These are phyloP conservation scores for Penicillium flavigenum DNA, from an alignment of 495 filamentous ascomycete species.

Conservation along the genomic window DNA sequence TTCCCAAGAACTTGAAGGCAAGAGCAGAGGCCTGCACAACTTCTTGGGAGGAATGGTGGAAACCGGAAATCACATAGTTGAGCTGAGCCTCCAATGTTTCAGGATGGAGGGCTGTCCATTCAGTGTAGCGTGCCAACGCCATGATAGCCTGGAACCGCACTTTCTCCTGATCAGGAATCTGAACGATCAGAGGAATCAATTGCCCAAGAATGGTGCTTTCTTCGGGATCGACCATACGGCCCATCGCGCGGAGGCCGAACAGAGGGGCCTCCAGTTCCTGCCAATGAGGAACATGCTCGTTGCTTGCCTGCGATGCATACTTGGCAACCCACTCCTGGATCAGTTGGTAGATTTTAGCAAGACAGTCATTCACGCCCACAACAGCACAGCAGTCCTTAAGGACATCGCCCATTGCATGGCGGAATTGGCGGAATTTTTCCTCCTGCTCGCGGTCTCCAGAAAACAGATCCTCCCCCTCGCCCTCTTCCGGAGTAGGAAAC, in stretches of 20 bases:
- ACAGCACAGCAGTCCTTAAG: slow-evolving; percentile 97
- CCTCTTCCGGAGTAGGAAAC: slow-evolving; percentile 76
- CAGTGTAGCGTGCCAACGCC: slow-evolving; percentile 93
- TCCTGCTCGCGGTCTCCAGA: slow-evolving; percentile 94
- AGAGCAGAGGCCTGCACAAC: slow-evolving; percentile 88
- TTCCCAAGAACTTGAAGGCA: slow-evolving; percentile 94
- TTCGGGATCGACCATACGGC: slow-evolving; percentile 88
- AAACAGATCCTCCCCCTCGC: slow-evolving; percentile 75
- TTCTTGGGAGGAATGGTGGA: slow-evolving; percentile 79
- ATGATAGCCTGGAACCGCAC: slow-evolving; percentile 95
- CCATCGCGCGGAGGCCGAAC: slow-evolving; percentile 95
- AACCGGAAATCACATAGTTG: slow-evolving; percentile 89
- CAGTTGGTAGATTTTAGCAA: slow-evolving; percentile 77
- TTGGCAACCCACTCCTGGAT: slow-evolving; percentile 85
- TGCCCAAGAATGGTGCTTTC: slow-evolving; percentile 83
- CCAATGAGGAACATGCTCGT: slow-evolving; percentile 86
- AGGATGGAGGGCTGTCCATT: slow-evolving; percentile 94
- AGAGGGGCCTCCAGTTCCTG: slow-evolving; percentile 93
- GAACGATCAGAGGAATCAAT: slow-evolving; percentile 86
- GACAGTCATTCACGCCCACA: slow-evolving; percentile 85
- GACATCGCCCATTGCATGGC: slow-evolving; percentile 96
- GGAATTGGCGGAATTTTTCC: slow-evolving; percentile 95
- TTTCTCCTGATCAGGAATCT: slow-evolving; percentile 95
- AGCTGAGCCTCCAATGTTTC: slow-evolving; percentile 89
- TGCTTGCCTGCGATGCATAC: slow-evolving; percentile 71